Base-by-base conservation (phyloP, 805 yeast species). In the Starmera caribaea region DNA sequence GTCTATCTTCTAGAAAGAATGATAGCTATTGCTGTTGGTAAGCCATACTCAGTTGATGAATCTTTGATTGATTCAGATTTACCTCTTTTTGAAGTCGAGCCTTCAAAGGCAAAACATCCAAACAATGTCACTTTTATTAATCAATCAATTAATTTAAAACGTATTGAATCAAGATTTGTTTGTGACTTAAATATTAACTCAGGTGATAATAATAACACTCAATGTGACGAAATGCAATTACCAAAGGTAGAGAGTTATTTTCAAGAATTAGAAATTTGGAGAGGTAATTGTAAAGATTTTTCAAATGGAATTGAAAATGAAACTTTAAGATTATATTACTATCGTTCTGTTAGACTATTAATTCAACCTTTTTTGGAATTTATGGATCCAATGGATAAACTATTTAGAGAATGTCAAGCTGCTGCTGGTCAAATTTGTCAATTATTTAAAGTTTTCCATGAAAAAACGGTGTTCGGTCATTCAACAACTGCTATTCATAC, bases 361-460 rank as follows among this genome's bases (percentile, higher is more conserved):
- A 69, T 79, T 39, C 84, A 78, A 50, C 86, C 86, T 10, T 79
- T 74, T 53, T 51, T 79, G 41, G 84, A 77, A 49, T 56, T 76
- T 6, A 56, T 79, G 48, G 75, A 74, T 42, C 83, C 84, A 5
- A 74, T 71, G 49, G 79, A 76, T 52, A 63, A 73, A 36, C 57
- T 79, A 27, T 77, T 79, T 53, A 65, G 70, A 38, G 82, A 78
- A 54, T 79, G 85, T 54, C 84, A 78, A 51, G 79, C 80, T 2
- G 83, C 82, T 17, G 82, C 84, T 1, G 85, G 84, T 24, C 81
- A 76, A 52, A 73, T 79, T 32, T 77, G 84, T 50, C 81, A 74
- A 46, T 61, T 77, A 21, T 74, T 76, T 53, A 75, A 77, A 45
- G 76, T 72, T 12, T 77, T 75, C 53, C 81, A 76, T 55, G 78